Evolutionary conservation across 83 land plant species (phyloP), one percentile per base, ranked within the genome.

Genomic region (Diphasiastrum complanatum): DNA sequence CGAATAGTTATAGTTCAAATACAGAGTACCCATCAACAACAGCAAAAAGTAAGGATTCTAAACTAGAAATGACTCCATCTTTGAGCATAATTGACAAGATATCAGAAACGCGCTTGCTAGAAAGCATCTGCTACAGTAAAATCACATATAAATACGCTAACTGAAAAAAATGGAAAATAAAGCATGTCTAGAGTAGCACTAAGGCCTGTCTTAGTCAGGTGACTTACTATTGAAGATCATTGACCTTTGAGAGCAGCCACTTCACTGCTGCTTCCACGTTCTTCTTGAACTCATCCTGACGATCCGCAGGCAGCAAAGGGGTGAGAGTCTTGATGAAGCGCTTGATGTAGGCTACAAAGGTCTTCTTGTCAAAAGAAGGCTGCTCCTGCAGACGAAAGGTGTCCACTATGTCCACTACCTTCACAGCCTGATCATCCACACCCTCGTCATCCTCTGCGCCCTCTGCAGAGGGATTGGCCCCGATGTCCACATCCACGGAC

Each of bases 311-410:
- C 28, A 75, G 62, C n/a, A 56, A 16, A 12, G 60, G 63, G 20
- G 75, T 75, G 53, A 75, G 16, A 20, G 45, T 50, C 75, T 69
- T 69, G 32, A 75, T 58, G 55, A 41, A 75, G 34, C 51, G 56
- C 69, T 75, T 75, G 33, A 75, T 75, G 69, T 64, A 64, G 1
- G 41, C 55, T 48, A 75, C 20, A 45, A 69, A 64, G 11, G 46
- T 58, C 70, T 75, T 75, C 69, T 75, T 75, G 63, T 70, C 69
- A 41, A 61, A 69, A 5, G 75, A 29, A 2, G 75, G 75, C 45
- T 75, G 78, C 75, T 75, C 78, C 71, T 61, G 47, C n/a, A 62
- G 18, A 12, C 2, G 51, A 33, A 62, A 62, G 51, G 59, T 62
- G 29, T 45, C 58, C 14, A 45, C 1, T 5, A 46, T 47, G 60